A percentile compares a stretch with the other conserved stretches of the same genome.
Conservation (phyloP, 2,329 filamentous ascomycete genomes). For the Colletotrichum gigasporum region DNA sequence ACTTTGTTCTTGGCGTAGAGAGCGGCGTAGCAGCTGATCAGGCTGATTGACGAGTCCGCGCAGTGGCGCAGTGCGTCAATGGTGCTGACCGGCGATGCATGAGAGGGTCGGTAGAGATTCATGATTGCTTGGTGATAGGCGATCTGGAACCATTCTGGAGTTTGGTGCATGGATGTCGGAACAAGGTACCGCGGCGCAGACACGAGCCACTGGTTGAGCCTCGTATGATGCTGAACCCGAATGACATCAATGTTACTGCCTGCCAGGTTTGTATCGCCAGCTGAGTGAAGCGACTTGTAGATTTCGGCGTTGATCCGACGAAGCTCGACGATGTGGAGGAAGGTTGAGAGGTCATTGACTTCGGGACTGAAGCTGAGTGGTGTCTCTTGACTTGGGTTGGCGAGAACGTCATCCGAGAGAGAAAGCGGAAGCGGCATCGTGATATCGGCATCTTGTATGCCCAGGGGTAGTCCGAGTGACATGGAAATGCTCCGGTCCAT, state of each 20-base stretch:
- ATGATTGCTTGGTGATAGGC: conserved; percentile 38
- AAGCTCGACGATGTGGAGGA: conserved; percentile 38
- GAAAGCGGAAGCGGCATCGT: conserved; percentile 34
- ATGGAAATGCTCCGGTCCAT: conserved; percentile 38
- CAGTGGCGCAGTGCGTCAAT: conserved; percentile 29
- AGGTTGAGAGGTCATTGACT: conserved; percentile 35
- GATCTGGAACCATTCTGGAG: conserved; percentile 40
- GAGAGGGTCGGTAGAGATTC: conserved; percentile 37
- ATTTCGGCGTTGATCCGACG: conserved; percentile 37
- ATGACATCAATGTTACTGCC: background rate
- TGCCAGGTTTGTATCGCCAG: background rate
- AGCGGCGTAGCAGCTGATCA: conserved; percentile 32
- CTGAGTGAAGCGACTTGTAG: conserved; percentile 34
- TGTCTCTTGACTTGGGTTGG: background rate
- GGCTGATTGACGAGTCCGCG: conserved; percentile 31
- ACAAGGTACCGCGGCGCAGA: conserved; percentile 36
- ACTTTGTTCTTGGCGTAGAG: conserved; percentile 39
- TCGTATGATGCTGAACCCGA: background rate
- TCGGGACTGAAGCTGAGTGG: background rate
- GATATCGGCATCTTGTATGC: conserved; percentile 37
- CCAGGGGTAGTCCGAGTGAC: conserved; percentile 36
- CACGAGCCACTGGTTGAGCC: conserved; percentile 37
- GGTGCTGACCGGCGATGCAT: conserved; percentile 24
- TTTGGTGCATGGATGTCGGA: conserved; percentile 36
- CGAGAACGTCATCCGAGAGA: conserved; percentile 9